Base-by-base conservation (phyloP, 768 basidiomycete species). In the Trametes gibbosa region DNA sequence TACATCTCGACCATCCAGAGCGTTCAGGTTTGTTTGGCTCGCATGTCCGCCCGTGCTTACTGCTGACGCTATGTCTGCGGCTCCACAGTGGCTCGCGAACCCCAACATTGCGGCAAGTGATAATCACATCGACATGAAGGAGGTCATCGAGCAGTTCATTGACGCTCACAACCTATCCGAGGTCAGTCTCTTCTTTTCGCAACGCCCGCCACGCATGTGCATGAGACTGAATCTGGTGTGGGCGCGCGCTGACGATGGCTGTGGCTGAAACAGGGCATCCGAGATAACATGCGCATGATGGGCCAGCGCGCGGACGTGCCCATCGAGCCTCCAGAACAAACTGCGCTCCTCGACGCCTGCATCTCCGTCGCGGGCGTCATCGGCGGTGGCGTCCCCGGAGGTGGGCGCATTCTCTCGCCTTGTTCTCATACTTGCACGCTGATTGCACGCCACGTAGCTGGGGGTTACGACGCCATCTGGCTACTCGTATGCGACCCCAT, bases 381-480 rank as follows among this genome's bases (percentile, higher is more conserved):
- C 39, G 94, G 92, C 21, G 95, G 95, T 24, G 96, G 96, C 19
- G 97, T 98, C 5, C 97, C 97, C 6, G 97, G 97, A 41, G 95
- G 95, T 95, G 68, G 65, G 89, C 71, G 9, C 55, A 12, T 32
- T 39, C 21, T 32, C 53, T 16, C 39, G 19, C 41, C 21, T 12
- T 27, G 41, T 19, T 34, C 5, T 10, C 34, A 34, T 50, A 27
- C 17, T n/a, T 6, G 32, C 32, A 39, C n/a, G n/a, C n/a, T n/a
- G 24, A 19, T 24, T n/a, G 8, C 48, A 16, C 46, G 14, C 25
- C 23, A 53, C 64, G n/a, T n/a, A 98, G 97, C 97, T 52, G 97
- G 97, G 10, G 97, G 97, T 1, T 98, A 91, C 72, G 97, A 99
- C 69, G 97, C 97, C 7, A 83, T 98, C 58, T 98, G 95, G 93